Percentiles rank a stretch among this genome's conserved stretches.
These are phyloP conservation scores for Gynandropsis gynandra DNA, from an alignment of 345 rosid species.

Conservation along the genomic window DNA sequence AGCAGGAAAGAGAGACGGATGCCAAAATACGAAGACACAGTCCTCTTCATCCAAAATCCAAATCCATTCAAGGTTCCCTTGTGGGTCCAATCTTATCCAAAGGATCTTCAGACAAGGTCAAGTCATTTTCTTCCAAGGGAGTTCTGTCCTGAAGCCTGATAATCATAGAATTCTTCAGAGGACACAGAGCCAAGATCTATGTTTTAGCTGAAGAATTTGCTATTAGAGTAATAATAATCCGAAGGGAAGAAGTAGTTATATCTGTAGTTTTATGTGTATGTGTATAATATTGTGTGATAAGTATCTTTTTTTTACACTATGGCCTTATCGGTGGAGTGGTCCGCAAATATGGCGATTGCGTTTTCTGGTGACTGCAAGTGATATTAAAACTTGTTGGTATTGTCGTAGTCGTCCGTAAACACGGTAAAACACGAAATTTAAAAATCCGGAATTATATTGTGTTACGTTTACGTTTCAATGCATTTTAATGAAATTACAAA, in stretches of 20 bases:
- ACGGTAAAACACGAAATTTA: too few relatives aligned
- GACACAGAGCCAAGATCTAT: constrained; percentile 9
- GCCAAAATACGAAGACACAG: constrained; percentile 15
- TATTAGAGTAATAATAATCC: constrained; percentile 17
- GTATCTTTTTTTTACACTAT: constrained; percentile 2
- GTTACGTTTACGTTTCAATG: too few relatives aligned
- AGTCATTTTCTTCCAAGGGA: neutral
- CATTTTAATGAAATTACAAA: too few relatives aligned
- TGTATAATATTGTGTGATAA: constrained; percentile 16
- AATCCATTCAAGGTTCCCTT: constrained; percentile 14
- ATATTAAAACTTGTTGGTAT: too few relatives aligned
- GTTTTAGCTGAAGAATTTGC: constrained; percentile 19
- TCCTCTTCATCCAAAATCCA: constrained; percentile 18
- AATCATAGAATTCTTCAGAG: too few relatives aligned
- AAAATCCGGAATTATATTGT: too few relatives aligned
- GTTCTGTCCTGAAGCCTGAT: too few relatives aligned
- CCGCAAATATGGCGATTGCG: neutral
- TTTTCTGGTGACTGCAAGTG: too few relatives aligned
- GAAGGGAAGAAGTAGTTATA: constrained; percentile 15
- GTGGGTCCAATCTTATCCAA: constrained; percentile 8
- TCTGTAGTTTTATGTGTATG: constrained; percentile 15
- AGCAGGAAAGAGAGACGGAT: constrained; percentile 23
- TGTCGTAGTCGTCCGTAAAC: too few relatives aligned
- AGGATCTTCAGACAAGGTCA: constrained; percentile 15
- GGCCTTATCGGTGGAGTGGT: neutral